Evolutionary conservation across 1,284 basidiomycete species (phyloP).

Genomic region (Papiliotrema nemorosa): DNA sequence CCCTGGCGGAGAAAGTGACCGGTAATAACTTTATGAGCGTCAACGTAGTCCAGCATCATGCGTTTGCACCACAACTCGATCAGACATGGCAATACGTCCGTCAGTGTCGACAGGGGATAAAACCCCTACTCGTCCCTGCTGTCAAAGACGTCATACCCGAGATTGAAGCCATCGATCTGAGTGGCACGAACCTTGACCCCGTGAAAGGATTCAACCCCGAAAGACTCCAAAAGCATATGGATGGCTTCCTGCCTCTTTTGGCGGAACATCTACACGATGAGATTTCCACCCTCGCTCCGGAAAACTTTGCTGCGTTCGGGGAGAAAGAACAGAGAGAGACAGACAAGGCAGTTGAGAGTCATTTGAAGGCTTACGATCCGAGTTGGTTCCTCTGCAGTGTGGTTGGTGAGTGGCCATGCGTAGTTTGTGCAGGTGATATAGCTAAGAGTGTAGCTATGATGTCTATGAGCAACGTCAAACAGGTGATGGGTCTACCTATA

Average conservation of each 20-base stretch:
- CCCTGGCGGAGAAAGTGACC: not conserved
- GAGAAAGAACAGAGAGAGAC: not conserved
- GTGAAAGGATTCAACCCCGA: not conserved
- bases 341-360: not conserved
- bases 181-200: not conserved
- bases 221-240: not conserved
- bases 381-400: not conserved
- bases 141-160: not conserved
- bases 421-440: too few relatives aligned
- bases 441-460: not conserved
- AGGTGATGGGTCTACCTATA: not conserved
- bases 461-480: not conserved
- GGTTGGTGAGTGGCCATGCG: not conserved
- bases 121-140: not conserved
- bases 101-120: not conserved
- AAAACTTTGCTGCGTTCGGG: not conserved
- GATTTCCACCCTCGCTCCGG: not conserved
- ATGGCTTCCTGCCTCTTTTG: not conserved
- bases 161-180: not conserved
- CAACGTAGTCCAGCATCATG: slow-evolving; percentile 1
- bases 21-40: not conserved
- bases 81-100: slow-evolving; percentile 2
- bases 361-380: slow-evolving; percentile 1
- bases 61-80: slow-evolving; percentile 1
- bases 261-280: not conserved